These are phyloP conservation scores for Claviceps citrina DNA, from an alignment of 2,329 filamentous ascomycete genomes.

Conservation along the genomic window DNA sequence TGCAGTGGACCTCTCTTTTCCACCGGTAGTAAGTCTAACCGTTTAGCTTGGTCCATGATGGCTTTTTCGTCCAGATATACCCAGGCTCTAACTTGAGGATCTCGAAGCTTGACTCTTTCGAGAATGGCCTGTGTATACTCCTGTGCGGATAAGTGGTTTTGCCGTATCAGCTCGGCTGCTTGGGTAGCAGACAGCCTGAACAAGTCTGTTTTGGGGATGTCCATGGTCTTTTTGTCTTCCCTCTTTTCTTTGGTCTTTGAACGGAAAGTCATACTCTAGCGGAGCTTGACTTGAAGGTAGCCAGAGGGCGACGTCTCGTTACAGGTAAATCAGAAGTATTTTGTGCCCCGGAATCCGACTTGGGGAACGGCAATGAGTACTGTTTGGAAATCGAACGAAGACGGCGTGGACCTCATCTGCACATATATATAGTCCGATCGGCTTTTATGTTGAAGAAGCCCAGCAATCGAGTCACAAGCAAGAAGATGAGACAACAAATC, in stretches of 20 bases:
- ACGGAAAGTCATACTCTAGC: background rate
- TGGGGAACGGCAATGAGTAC: too few relatives aligned
- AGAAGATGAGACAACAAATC: background rate
- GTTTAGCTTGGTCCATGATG: slow-evolving; percentile 33
- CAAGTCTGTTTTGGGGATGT: slow-evolving; percentile 1
- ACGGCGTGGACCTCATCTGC: too few relatives aligned
- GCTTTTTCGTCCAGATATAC: slow-evolving; percentile 28
- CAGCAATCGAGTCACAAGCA: background rate
- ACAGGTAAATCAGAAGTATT: too few relatives aligned
- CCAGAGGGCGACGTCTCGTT: too few relatives aligned
- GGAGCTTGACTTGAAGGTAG: background rate
- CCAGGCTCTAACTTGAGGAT: slow-evolving; percentile 34
- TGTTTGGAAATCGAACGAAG: too few relatives aligned
- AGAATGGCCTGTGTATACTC: slow-evolving; percentile 33
- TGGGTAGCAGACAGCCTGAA: slow-evolving; percentile 4
- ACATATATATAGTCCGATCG: too few relatives aligned
- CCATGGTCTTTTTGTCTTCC: background rate
- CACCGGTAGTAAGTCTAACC: slow-evolving; percentile 32
- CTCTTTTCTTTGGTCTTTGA: background rate
- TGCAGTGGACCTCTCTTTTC: slow-evolving; percentile 38
- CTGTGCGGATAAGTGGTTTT: slow-evolving; percentile 27
- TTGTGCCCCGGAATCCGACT: too few relatives aligned
- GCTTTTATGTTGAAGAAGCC: background rate
- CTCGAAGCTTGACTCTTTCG: slow-evolving; percentile 26
- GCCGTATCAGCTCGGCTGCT: slow-evolving; percentile 6